A percentile compares a stretch with the other conserved stretches of the same genome.
phyloP scores from a whole-genome alignment of 1,139 yeast species.

The Candida mesenterica region DNA sequence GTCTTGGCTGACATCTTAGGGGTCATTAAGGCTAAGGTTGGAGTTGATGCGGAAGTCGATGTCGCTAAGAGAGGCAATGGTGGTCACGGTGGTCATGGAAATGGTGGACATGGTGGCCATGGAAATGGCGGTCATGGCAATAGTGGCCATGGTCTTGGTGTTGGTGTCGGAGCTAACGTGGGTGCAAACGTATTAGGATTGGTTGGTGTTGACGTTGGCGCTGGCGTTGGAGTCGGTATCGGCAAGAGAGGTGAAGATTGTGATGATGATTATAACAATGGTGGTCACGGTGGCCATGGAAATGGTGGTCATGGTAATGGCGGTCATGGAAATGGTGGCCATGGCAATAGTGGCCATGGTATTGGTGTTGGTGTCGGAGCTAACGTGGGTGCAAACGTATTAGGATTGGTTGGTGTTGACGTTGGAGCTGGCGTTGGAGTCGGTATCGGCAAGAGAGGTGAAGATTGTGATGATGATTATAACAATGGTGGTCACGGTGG shows the following conservation, averaged over 20 bases:
- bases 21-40: conserved; percentile 4
- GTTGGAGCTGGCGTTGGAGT: conserved; percentile 14
- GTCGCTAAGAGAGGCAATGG: conserved; percentile 6
- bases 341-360: no score
- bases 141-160: no score
- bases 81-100: conserved; percentile 5
- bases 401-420: conserved; percentile 5
- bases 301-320: conserved; percentile 3
- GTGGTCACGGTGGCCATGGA: conserved; percentile 3
- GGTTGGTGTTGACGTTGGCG: conserved; percentile 7
- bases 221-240: conserved; percentile 11
- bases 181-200: conserved; percentile 10
- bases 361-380: conserved; percentile 11
- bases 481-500: conserved; percentile 2
- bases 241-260: conserved; percentile 10
- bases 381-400: conserved; percentile 11
- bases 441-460: conserved; percentile 8
- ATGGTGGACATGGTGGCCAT: conserved; percentile 6
- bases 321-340: no score
- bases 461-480: conserved; percentile 1
- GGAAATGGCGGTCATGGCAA: conserved; percentile 4
- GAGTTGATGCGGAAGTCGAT: conserved; percentile 5
- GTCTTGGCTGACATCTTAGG: conserved; percentile 15
- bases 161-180: conserved; percentile 11
- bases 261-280: conserved; percentile 15